Evolutionary conservation across 305 asterid species (phyloP), one percentile per base, ranked within the genome.

Genomic region (Fraxinus sp.): DNA sequence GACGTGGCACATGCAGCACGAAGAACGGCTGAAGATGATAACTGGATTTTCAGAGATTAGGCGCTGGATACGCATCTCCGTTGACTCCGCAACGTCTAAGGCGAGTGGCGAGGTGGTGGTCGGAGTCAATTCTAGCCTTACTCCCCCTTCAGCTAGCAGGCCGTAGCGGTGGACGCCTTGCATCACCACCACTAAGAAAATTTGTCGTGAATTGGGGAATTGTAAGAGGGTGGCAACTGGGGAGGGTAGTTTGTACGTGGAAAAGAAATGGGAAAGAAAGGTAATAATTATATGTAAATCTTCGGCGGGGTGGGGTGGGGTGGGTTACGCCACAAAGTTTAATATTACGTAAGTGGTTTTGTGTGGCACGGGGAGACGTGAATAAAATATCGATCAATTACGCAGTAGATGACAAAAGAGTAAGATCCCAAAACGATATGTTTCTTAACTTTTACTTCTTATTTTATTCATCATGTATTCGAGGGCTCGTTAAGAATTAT

Each of bases 1-100:
- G 79, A 91, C 98, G 84, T 95, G 95, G 90, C 98, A 95, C 98
- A 95, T 95, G 95, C 95, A 94, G 84, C 98, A 95, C 26, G 95
- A 81, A 0, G 97, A 79, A 7, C 97, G 95, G 89, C 89, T 91
- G 87, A 94, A 95, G 77, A 95, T 94, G 80, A 95, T 74, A 78
- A 95, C 91, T 9, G 98, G 94, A 24, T 92, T 95, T 78, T 95
- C 98, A 24, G 91, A 68, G 62, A 95, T 86, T 74, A 95, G 94
- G 77, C 98, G 97, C 5, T 85, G 95, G 90, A 92, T 88, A 36
- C 97, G 93, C 94, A 83, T 91, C 94, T 91, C 97, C 14, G 95
- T 78, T 0, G 98, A 88, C 80, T 95, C 98, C 0, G 88, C 33
- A n/a, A 89, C 90, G 87, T 90, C 95, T 88, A 93, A 89, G 70